Conservation (phyloP, 2,329 filamentous ascomycete genomes). For the Ophiocordyceps robertsii region DNA sequence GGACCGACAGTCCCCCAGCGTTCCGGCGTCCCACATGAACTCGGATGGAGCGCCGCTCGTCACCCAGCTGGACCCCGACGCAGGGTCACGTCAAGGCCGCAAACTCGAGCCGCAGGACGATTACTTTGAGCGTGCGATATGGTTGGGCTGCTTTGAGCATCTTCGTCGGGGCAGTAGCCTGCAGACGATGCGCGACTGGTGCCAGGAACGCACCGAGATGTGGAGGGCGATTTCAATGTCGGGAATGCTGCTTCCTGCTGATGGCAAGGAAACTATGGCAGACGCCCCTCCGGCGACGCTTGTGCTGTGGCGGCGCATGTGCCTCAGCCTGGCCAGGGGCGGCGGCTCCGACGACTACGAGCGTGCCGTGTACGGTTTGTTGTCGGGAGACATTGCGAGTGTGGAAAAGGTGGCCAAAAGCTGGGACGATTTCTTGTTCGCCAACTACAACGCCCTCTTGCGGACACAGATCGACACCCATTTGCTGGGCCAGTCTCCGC, state of each 20-base stretch:
- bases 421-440: conserved; percentile 82
- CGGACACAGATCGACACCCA: conserved; percentile 69
- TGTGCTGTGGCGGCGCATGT: conserved; percentile 66
- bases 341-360: conserved; percentile 65
- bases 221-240: conserved; percentile 83
- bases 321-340: conserved; percentile 56
- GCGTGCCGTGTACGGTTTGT: conserved; percentile 75
- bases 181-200: conserved; percentile 71
- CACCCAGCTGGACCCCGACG: conserved; percentile 87
- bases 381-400: conserved; percentile 72
- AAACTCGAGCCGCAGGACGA: conserved; percentile 71
- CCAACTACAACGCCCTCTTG: conserved; percentile 75
- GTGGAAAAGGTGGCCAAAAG: conserved; percentile 63
- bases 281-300: conserved; percentile 29
- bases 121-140: conserved; percentile 79
- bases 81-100: conserved; percentile 63
- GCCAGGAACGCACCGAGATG: conserved; percentile 67
- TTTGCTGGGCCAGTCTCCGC: conserved; percentile 39
- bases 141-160: conserved; percentile 90
- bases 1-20: conserved; percentile 46
- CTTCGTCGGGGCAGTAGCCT: conserved; percentile 69
- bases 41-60: conserved; percentile 53
- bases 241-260: conserved; percentile 46
- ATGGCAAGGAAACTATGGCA: conserved; percentile 25
- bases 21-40: conserved; percentile 41